phyloP scores from a whole-genome alignment of 148 eudicot genomes.

The Fagopyrum tataricum region DNA sequence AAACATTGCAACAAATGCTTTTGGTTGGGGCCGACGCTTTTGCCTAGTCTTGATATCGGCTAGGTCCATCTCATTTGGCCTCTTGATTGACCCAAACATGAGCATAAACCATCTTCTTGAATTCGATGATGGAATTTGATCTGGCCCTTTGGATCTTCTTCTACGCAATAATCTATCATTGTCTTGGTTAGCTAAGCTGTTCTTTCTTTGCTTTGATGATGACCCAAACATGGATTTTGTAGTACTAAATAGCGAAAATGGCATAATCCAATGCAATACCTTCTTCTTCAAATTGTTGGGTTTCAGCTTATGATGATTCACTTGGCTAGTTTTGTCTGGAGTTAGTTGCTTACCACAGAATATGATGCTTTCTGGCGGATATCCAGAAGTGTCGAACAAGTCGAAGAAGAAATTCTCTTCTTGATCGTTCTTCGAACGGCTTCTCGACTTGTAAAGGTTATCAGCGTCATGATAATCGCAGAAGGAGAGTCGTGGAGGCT shows the following conservation, averaged over 20 bases:
- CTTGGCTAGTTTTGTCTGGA: not conserved
- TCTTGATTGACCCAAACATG: not conserved
- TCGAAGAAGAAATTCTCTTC: not conserved
- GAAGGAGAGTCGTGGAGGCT: not conserved
- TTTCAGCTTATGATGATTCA: not conserved
- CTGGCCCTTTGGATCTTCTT: not conserved
- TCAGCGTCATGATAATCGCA: not conserved
- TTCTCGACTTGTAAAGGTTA: not conserved
- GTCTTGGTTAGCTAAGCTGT: not conserved
- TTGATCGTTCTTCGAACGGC: not conserved
- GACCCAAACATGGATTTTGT: not conserved
- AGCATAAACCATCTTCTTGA: not conserved
- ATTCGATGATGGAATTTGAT: not conserved
- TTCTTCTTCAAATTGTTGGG: not conserved
- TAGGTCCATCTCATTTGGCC: slow-evolving; percentile 4
- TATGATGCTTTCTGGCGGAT: not conserved
- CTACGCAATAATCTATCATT: not conserved
- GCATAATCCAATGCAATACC: not conserved
- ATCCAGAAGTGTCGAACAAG: not conserved
- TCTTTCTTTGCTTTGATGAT: not conserved
- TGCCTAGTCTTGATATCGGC: slow-evolving; percentile 8
- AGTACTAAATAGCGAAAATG: not conserved
- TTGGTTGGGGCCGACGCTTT: not conserved
- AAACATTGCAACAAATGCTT: not conserved
- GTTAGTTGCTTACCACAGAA: not conserved